Evolutionary conservation across 805 yeast genomes (phyloP).

Genomic region (Ogataea ramenticola): DNA sequence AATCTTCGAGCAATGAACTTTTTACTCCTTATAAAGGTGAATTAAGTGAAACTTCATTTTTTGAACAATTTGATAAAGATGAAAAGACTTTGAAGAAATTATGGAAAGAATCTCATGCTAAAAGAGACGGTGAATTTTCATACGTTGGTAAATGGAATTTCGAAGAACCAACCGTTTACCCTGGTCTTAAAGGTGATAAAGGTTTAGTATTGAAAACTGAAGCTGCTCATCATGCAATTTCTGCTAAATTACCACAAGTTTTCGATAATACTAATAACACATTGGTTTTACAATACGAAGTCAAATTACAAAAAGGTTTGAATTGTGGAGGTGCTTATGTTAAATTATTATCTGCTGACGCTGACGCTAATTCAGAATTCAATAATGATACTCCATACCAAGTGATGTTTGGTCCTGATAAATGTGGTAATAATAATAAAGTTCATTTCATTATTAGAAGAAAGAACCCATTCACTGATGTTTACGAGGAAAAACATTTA

Average conservation of each 20-base stretch:
- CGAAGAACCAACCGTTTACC: constrained; percentile 50
- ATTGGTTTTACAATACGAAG: constrained; percentile 83
- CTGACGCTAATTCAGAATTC: constrained; percentile 38
- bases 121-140: constrained; percentile 43
- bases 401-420: constrained; percentile 92
- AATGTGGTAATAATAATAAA: constrained; percentile 74
- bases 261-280: constrained; percentile 56
- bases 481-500: constrained; percentile 63
- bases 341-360: constrained; percentile 52
- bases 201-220: constrained; percentile 72
- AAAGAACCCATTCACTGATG: constrained; percentile 45
- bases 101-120: constrained; percentile 59
- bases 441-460: constrained; percentile 70
- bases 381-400: constrained; percentile 66
- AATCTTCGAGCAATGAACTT: background rate
- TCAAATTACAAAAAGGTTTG: constrained; percentile 71
- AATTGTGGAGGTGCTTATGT: constrained; percentile 88
- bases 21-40: constrained; percentile 30
- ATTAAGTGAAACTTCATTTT: constrained; percentile 40
- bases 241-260: constrained; percentile 48
- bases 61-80: constrained; percentile 52
- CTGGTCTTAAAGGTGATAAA: constrained; percentile 58
- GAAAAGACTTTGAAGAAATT: constrained; percentile 18
- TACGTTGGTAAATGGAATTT: constrained; percentile 74
- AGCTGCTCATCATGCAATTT: constrained; percentile 80